Evolutionary conservation across 1,139 yeast species (phyloP), one percentile per base, ranked within the genome.

Genomic region (Candida neerlandica): DNA sequence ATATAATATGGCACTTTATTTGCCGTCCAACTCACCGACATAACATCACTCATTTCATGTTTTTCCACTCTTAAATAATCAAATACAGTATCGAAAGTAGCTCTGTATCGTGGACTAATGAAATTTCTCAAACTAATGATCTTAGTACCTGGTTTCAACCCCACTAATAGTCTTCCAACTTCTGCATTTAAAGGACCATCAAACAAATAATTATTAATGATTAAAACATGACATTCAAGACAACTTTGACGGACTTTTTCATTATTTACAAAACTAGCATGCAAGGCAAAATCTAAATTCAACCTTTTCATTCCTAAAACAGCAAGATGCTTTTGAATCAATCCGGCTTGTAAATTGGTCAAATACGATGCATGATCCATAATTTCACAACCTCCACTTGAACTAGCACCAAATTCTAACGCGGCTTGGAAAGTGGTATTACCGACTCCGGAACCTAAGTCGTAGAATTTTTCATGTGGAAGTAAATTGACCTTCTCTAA

Each of bases 371-470:
- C 96, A 57, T 86, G 86, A 29, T 79, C 78, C 96, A 90, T 91
- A 42, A 92, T 77, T 63, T 92, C 98, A 66, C 95, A 89, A 0
- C 98, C 98, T 60, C 89, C 90, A 65, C 96, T 85, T 5, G 64
- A 58, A 46, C 74, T 73, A 51, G 92, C 89, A 0, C 97, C 96
- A 64, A 82, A 84, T 60, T 91, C 96, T 27, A 91, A 68, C 0
- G 97, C 91, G 0, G 97, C 96, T 65, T 91, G 97, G 46, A 91
- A 78, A 0, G 89, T 86, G 48, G 97, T 89, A 62, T 91, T 91
- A 0, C 97, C 98, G 4, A 92, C 97, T 5, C 97, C 97, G 0
- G 96, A 89, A 0, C 97, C 98, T 35, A 92, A 73, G 66, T 89
- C 97, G 53, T 91, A 84, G 61, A 90, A 91, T 21, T 75, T 79